phyloP scores from a whole-genome alignment of 176 grass and related monocot species.

The Paspalum notatum region DNA sequence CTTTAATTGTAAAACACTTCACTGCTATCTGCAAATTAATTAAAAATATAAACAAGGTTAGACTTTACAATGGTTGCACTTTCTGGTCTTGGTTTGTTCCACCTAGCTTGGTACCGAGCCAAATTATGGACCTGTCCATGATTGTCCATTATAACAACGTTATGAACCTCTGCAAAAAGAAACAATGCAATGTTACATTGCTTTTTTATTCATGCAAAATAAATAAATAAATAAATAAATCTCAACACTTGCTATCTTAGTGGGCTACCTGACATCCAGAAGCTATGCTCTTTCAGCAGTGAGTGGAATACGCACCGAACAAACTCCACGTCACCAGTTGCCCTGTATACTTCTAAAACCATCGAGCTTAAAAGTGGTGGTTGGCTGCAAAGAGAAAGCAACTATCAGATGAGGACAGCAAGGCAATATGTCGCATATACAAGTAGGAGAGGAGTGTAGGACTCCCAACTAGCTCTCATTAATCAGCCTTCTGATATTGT shows the following conservation, averaged over 20 bases:
- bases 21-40: neutral
- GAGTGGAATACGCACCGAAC: conserved; percentile 57
- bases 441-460: neutral
- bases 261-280: conserved; percentile 89
- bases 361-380: conserved; percentile 94
- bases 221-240: conserved; percentile 19
- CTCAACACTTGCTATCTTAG: neutral
- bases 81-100: conserved; percentile 96
- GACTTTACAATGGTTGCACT: conserved; percentile 73
- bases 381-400: conserved; percentile 58
- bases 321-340: conserved; percentile 69
- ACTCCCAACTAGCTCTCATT: neutral
- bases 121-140: conserved; percentile 59
- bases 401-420: neutral
- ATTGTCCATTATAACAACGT: conserved; percentile 67
- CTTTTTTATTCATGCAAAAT: conserved; percentile 31
- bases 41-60: neutral
- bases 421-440: neutral
- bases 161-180: conserved; percentile 69
- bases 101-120: conserved; percentile 78
- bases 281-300: conserved; percentile 85
- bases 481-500: neutral
- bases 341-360: conserved; percentile 73
- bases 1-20: conserved; percentile 1
- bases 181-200: conserved; percentile 11